phyloP scores from a whole-genome alignment of 257 asterid genomes.

The Eucommia ulmoides region DNA sequence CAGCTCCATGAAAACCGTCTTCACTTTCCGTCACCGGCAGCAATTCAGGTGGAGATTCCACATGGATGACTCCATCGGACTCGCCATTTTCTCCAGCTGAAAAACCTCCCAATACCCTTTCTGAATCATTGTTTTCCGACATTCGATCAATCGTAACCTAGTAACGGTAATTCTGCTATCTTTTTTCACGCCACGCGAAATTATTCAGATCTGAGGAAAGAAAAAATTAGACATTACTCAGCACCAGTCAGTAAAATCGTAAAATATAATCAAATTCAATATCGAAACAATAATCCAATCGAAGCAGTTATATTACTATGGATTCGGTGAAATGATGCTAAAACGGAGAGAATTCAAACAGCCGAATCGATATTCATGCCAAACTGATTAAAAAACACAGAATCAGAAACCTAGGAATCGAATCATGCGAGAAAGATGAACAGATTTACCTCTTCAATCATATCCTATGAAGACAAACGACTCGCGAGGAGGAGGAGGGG shows the following conservation, averaged over 20 bases:
- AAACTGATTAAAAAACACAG: too few species aligned
- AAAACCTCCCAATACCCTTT: constrained; percentile 20
- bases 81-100: constrained; percentile 36
- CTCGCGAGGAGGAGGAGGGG: too few species aligned
- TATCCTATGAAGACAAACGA: too few species aligned
- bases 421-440: too few species aligned
- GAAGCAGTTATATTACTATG: too few species aligned
- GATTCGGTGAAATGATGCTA: too few species aligned
- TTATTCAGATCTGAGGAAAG: constrained; percentile 36
- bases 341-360: too few species aligned
- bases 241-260: neutral
- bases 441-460: too few species aligned
- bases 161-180: constrained; percentile 7
- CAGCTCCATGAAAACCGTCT: constrained; percentile 5
- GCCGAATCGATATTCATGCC: too few species aligned
- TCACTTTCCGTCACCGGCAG: constrained; percentile 15
- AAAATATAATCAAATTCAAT: too few species aligned
- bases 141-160: constrained; percentile 34
- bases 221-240: neutral
- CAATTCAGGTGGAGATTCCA: constrained; percentile 13
- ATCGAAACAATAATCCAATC: neutral
- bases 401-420: too few species aligned
- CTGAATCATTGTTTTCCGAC: constrained; percentile 32
- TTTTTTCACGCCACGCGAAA: constrained; percentile 9
- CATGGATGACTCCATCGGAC: constrained; percentile 8